Base-by-base conservation (phyloP, 768 basidiomycete species). In the Gelatoporia subvermispora region DNA sequence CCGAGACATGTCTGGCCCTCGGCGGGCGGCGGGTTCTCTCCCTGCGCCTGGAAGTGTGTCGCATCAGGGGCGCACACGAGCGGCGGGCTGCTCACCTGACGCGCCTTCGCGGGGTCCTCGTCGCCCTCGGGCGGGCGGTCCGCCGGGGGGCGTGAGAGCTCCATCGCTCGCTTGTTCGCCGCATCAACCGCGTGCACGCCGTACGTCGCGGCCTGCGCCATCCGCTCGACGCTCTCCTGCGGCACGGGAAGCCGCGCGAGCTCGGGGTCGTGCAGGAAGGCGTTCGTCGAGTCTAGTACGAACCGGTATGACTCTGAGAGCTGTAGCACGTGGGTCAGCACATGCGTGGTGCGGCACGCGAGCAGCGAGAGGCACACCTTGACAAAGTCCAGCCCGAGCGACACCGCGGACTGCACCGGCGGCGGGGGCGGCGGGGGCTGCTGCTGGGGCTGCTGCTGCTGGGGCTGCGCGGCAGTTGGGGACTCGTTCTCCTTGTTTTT, bases 1-100 rank as follows among this genome's bases (percentile, higher is more conserved):
- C 88, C 89, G 25, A 88, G 72, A 67, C 88, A 92, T 21, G 77
- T 85, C 63, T 90, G 88, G 15, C 79, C 78, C 48, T 85, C 84
- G 52, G 71, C 70, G 48, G 65, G 67, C 8, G 52, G 48, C 46
- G 69, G 69, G 43, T 69, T 72, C 11, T 78, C 78, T 20, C 61
- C 56, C 52, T 61, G 71, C 68, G 67, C 60, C 31, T 34, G 28
- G 10, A 24, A n/a, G n/a, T 8, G 28, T 5, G 44, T 7, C 31
- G 28, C 48, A 37, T 22, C 40, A 35, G 41, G 24, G 41, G 43
- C 17, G 23, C 31, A 18, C 18, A 34, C 22, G 18, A n/a, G 41
- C 41, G 41, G 18, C 24, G 9, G 38, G 7, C 8, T 8, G 51
- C 60, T 43, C 53, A 59, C 62, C 62, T 66, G 64, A 42, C 59